Evolutionary conservation across 805 yeast genomes (phyloP).

Genomic region (Ogataea ramenticola): DNA sequence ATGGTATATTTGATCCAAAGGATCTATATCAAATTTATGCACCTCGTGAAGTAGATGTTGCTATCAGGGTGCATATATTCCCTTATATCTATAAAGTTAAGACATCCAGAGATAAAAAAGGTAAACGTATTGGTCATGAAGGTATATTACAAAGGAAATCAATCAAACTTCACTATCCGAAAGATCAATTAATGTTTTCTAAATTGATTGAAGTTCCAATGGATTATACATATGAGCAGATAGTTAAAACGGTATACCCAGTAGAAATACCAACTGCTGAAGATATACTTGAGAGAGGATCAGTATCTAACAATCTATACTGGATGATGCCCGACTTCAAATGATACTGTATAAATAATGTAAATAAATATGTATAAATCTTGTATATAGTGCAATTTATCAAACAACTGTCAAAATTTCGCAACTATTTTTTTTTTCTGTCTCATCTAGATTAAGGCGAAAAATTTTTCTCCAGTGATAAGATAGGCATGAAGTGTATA

Average conservation of each 20-base stretch:
- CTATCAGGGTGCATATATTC: constrained; percentile 34
- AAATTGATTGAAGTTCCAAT: constrained; percentile 13
- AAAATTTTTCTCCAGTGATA: neutral
- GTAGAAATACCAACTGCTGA: neutral
- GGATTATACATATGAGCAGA: constrained; percentile 7
- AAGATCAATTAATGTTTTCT: constrained; percentile 15
- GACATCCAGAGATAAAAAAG: constrained; percentile 8
- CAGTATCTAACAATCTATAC: too few species aligned
- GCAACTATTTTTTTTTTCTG: too few species aligned
- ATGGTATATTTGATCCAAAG: constrained; percentile 30
- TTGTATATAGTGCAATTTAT: neutral
- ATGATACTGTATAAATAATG: too few species aligned
- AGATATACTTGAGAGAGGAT: neutral
- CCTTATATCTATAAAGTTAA: constrained; percentile 19
- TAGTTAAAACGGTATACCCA: constrained; percentile 5
- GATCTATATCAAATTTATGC: constrained; percentile 42
- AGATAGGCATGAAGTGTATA: too few species aligned
- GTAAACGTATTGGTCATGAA: constrained; percentile 5
- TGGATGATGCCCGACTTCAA: too few species aligned
- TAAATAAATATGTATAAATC: too few species aligned
- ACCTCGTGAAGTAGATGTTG: constrained; percentile 47
- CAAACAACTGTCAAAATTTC: too few species aligned
- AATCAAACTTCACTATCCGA: constrained; percentile 8
- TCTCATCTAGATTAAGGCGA: too few species aligned
- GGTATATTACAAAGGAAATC: neutral